These are phyloP conservation scores for Dryas alaskensis DNA, from an alignment of 306 rosid genomes.

Conservation along the genomic window DNA sequence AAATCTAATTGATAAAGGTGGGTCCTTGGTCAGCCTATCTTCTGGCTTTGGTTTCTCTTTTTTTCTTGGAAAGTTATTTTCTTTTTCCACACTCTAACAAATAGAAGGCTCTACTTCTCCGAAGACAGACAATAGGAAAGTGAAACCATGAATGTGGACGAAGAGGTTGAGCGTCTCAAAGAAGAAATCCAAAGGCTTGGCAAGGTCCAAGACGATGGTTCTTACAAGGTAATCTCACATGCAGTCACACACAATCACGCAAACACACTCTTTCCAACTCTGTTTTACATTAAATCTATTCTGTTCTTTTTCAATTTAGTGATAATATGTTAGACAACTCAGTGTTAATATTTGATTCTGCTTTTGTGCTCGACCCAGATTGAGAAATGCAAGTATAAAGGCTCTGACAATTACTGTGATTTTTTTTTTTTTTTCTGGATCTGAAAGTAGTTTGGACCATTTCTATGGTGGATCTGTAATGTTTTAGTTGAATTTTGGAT, in stretches of 20 bases:
- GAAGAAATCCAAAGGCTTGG: constrained; percentile 88
- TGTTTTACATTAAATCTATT: background rate
- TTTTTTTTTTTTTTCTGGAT: background rate
- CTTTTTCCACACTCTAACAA: background rate
- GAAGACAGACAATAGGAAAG: constrained; percentile 10
- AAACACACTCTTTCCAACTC: background rate
- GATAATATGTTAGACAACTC: background rate
- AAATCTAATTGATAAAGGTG: no score
- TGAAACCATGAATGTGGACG: constrained; percentile 83
- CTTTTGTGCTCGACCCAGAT: constrained; percentile 18
- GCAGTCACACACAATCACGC: no score
- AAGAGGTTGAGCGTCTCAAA: constrained; percentile 71
- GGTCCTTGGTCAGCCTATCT: no score
- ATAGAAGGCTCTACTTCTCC: background rate
- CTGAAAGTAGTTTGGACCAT: background rate
- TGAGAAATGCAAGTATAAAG: background rate
- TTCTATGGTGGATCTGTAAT: background rate
- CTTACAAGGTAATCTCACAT: constrained; percentile 59
- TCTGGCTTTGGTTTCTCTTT: no score
- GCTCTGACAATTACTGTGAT: constrained; percentile 4
- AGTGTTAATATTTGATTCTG: background rate
- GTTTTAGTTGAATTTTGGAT: background rate
- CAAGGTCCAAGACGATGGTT: constrained; percentile 66
- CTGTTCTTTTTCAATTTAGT: background rate
- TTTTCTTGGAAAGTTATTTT: background rate